A percentile compares a stretch with the other conserved stretches of the same genome.
phyloP scores from a whole-genome alignment of 2,329 filamentous ascomycete genomes.

The Penicillium sp. region DNA sequence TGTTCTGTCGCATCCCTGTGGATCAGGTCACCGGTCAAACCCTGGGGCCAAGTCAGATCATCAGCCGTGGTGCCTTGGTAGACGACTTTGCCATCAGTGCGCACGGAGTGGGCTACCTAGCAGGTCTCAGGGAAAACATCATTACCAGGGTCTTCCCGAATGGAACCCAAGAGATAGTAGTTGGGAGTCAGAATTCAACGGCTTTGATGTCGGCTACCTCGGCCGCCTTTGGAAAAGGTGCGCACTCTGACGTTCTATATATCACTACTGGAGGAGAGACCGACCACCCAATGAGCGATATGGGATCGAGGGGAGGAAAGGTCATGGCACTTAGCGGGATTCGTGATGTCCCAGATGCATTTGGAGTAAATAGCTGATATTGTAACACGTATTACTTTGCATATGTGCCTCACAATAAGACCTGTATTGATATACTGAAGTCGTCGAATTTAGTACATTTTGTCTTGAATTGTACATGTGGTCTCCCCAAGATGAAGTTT shows the following conservation, averaged over 20 bases:
- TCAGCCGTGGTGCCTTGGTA: constrained; percentile 9
- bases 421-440: too few relatives aligned
- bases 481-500: too few relatives aligned
- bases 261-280: constrained; percentile 14
- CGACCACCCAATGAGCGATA: not conserved
- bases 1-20: constrained; percentile 18
- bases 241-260: constrained; percentile 8
- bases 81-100: constrained; percentile 19
- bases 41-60: constrained; percentile 12
- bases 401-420: too few relatives aligned
- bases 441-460: too few relatives aligned
- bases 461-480: too few relatives aligned
- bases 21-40: constrained; percentile 9
- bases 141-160: constrained; percentile 7
- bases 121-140: constrained; percentile 16
- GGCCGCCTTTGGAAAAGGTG: constrained; percentile 7
- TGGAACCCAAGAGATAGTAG: constrained; percentile 3
- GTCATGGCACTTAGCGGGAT: not conserved
- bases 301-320: not conserved
- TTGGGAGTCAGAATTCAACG: not conserved
- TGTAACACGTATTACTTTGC: too few relatives aligned
- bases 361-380: too few relatives aligned
- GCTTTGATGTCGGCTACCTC: constrained; percentile 16
- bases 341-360: too few relatives aligned
- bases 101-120: constrained; percentile 19